Percentiles rank a stretch among this genome's conserved stretches.
These are phyloP conservation scores for Rosa hybrid DNA, from an alignment of 331 rosid genomes.

Conservation along the genomic window DNA sequence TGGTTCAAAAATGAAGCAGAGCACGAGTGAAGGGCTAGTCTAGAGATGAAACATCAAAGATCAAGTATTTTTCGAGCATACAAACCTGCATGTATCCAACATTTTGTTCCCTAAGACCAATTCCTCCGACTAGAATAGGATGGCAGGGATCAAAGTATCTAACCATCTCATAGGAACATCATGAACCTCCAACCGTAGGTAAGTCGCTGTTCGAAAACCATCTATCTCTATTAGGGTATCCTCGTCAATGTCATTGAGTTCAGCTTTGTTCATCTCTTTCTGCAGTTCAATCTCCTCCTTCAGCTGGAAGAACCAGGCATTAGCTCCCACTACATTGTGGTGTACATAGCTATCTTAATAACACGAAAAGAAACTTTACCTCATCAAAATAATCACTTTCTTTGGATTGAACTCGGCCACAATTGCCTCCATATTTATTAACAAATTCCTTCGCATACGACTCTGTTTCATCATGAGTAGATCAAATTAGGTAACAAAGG, in stretches of 20 bases:
- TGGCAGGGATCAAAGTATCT: slow-evolving; percentile 83
- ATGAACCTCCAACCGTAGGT: slow-evolving; percentile 82
- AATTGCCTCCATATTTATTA: slow-evolving; percentile 37
- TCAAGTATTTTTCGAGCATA: neutral
- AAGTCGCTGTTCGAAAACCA: slow-evolving; percentile 82
- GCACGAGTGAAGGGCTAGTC: too few relatives aligned
- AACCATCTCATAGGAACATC: slow-evolving; percentile 81
- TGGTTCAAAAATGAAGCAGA: too few relatives aligned
- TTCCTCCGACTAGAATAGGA: slow-evolving; percentile 86
- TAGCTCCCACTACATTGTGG: slow-evolving; percentile 11
- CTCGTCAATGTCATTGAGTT: slow-evolving; percentile 83
- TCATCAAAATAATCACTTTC: slow-evolving; percentile 73
- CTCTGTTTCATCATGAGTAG: slow-evolving; percentile 52
- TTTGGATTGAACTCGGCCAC: slow-evolving; percentile 41
- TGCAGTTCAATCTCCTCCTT: slow-evolving; percentile 77
- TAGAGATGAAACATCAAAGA: too few relatives aligned
- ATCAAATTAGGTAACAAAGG: slow-evolving; percentile 37
- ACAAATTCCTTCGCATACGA: slow-evolving; percentile 57
- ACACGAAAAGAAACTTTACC: slow-evolving; percentile 43
- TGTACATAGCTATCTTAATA: neutral
- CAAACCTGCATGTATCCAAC: slow-evolving; percentile 93
- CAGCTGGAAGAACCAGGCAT: slow-evolving; percentile 50
- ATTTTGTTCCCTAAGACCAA: slow-evolving; percentile 81
- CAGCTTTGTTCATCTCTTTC: slow-evolving; percentile 84
- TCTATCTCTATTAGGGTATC: slow-evolving; percentile 71